phyloP scores from a whole-genome alignment of 2,329 filamentous ascomycete species.

The Massarina eburnea region DNA sequence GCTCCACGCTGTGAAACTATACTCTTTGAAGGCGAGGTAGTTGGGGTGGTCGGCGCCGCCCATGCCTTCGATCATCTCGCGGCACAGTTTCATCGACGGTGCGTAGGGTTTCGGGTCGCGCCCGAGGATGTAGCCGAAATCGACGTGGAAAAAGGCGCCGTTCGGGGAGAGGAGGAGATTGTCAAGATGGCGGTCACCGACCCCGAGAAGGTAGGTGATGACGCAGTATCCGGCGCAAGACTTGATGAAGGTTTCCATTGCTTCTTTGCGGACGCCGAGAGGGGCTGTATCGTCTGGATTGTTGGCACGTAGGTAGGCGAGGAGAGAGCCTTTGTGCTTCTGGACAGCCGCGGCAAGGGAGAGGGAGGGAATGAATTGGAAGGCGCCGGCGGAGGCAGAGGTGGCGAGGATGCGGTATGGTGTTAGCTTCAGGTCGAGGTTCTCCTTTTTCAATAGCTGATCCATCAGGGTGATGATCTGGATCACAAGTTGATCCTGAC shows the following conservation, averaged over 20 bases:
- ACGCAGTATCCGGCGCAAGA: slow-evolving; percentile 98
- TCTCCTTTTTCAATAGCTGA: slow-evolving; percentile 90
- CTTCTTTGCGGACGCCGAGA: slow-evolving; percentile 84
- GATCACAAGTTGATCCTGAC: slow-evolving; percentile 95
- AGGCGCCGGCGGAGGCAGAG: slow-evolving; percentile 82
- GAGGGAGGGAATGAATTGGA: slow-evolving; percentile 89
- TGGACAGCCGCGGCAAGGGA: slow-evolving; percentile 79
- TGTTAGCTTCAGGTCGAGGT: slow-evolving; percentile 89
- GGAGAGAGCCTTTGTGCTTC: slow-evolving; percentile 76
- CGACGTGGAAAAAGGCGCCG: slow-evolving; percentile 95
- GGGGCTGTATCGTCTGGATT: slow-evolving; percentile 84
- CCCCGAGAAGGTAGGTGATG: slow-evolving; percentile 95
- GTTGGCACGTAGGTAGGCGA: slow-evolving; percentile 84
- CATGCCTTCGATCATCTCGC: slow-evolving; percentile 99
- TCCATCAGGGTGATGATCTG: slow-evolving; percentile 99
- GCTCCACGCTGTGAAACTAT: slow-evolving; percentile 93
- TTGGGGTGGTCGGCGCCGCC: slow-evolving; percentile 79
- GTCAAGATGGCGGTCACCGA: slow-evolving; percentile 93
- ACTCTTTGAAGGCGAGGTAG: slow-evolving; percentile 88
- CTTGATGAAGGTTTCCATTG: slow-evolving; percentile 92
- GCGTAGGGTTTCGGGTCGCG: slow-evolving; percentile 97
- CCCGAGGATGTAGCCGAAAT: slow-evolving; percentile 97
- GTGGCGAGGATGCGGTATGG: slow-evolving; percentile 97
- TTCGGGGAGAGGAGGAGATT: slow-evolving; percentile 89
- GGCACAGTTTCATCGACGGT: slow-evolving; percentile 93